A percentile compares a stretch with the other conserved stretches of the same genome.
Conservation (phyloP, 129 eudicot species). For the Kitagawia praeruptora region DNA sequence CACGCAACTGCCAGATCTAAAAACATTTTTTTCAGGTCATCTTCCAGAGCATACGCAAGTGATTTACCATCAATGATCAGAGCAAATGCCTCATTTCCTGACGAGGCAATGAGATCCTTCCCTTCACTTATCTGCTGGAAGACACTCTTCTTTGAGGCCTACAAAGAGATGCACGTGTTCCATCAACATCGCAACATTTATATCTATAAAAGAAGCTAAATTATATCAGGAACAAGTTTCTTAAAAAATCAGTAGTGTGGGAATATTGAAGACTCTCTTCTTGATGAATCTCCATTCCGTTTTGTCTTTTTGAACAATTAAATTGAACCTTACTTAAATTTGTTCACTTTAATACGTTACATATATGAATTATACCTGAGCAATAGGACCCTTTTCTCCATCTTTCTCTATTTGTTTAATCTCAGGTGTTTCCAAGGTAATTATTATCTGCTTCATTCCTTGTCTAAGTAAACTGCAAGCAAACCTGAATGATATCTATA, state of each 20-base stretch:
- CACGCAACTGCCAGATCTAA: slow-evolving; percentile 68
- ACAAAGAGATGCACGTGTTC: background rate
- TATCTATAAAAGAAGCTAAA: background rate
- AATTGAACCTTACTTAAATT: background rate
- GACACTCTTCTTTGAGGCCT: slow-evolving; percentile 69
- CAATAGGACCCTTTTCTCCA: slow-evolving; percentile 32
- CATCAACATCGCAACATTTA: slow-evolving; percentile 7
- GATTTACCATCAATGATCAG: slow-evolving; percentile 93
- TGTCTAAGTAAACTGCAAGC: slow-evolving; percentile 56
- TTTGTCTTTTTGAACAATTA: background rate
- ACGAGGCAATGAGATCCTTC: slow-evolving; percentile 39
- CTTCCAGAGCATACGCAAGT: slow-evolving; percentile 70
- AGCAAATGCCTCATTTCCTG: slow-evolving; percentile 59
- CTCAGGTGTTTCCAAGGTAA: slow-evolving; percentile 36
- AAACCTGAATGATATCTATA: slow-evolving; percentile 19
- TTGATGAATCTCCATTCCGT: background rate
- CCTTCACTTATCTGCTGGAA: slow-evolving; percentile 57
- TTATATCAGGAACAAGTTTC: background rate
- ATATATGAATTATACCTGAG: slow-evolving; percentile 26
- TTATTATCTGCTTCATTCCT: slow-evolving; percentile 50
- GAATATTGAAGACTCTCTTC: background rate
- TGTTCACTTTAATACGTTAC: background rate
- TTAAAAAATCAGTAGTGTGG: background rate
- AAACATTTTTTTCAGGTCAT: slow-evolving; percentile 50
- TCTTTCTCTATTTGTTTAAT: slow-evolving; percentile 33